Evolutionary conservation across 257 asterid genomes (phyloP).

Genomic region (Salvia hispanica): DNA sequence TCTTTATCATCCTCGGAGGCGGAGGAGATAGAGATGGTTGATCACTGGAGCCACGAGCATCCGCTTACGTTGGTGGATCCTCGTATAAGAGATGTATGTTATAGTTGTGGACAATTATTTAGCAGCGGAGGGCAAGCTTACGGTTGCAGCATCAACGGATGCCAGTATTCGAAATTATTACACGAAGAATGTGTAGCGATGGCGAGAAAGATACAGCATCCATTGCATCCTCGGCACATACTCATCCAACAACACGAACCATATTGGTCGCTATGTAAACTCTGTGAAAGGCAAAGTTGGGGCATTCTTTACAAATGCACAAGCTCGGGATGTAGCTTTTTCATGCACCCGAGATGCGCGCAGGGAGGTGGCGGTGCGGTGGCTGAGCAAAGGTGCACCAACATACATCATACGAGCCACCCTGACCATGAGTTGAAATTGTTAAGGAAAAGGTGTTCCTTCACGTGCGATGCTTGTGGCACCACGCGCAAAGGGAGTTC

Average conservation of each 20-base stretch:
- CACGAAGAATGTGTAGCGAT: neutral
- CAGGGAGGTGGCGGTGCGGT: neutral
- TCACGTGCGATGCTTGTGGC: conserved; percentile 15
- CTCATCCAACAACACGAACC: neutral
- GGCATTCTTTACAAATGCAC: neutral
- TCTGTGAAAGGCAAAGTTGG: neutral
- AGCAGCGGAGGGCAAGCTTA: neutral
- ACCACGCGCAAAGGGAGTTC: neutral
- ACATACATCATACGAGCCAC: neutral
- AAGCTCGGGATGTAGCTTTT: neutral
- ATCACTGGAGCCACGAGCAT: too few relatives aligned
- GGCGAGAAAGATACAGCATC: neutral
- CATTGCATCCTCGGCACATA: neutral
- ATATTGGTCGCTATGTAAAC: neutral
- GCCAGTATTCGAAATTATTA: neutral
- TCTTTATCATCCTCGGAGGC: too few relatives aligned
- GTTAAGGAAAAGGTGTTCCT: neutral
- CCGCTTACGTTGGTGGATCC: too few relatives aligned
- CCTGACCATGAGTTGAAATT: neutral
- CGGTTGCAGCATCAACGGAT: conserved; percentile 1
- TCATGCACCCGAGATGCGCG: neutral
- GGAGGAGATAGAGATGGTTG: too few relatives aligned
- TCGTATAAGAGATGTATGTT: too few relatives aligned
- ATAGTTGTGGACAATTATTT: neutral
- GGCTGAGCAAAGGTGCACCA: neutral